Conservation (phyloP, 345 rosid genomes). For the Aquilaria malaccensis region DNA sequence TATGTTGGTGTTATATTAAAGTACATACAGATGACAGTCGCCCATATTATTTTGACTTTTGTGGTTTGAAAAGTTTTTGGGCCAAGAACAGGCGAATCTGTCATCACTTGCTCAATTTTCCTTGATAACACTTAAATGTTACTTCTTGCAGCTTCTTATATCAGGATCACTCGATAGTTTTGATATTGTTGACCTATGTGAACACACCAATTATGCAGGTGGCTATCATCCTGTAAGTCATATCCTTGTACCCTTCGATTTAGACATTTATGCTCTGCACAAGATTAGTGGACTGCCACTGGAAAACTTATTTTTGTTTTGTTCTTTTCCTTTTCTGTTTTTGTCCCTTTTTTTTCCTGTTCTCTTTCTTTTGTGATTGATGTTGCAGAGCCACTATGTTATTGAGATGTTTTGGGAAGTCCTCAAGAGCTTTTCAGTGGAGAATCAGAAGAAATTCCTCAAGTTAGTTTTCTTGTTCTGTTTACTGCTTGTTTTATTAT, state of each 20-base stretch:
- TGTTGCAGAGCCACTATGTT: constrained; percentile 85
- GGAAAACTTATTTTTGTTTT: too few species aligned
- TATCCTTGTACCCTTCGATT: constrained; percentile 1
- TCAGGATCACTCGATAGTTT: constrained; percentile 95
- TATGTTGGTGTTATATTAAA: too few species aligned
- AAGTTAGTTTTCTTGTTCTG: constrained; percentile 45
- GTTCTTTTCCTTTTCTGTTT: constrained; percentile 2
- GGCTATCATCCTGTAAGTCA: constrained; percentile 75
- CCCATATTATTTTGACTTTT: too few species aligned
- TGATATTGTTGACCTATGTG: constrained; percentile 91
- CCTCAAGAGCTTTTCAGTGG: constrained; percentile 77
- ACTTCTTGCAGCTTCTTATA: constrained; percentile 70
- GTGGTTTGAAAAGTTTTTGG: too few species aligned
- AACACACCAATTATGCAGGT: constrained; percentile 74
- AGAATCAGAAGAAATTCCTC: constrained; percentile 83
- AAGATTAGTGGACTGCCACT: too few species aligned
- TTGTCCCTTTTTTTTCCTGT: constrained; percentile 5
- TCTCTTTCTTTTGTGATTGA: constrained; percentile 1
- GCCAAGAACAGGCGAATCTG: too few species aligned
- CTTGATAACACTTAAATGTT: too few species aligned
- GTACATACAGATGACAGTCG: too few species aligned
- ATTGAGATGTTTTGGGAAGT: constrained; percentile 98
- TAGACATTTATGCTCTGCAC: too few species aligned
- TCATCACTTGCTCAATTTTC: too few species aligned
- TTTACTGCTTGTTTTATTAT: constrained; percentile 2